Evolutionary conservation across 1,284 basidiomycete species (phyloP).

Genomic region (Flammula alnicola): DNA sequence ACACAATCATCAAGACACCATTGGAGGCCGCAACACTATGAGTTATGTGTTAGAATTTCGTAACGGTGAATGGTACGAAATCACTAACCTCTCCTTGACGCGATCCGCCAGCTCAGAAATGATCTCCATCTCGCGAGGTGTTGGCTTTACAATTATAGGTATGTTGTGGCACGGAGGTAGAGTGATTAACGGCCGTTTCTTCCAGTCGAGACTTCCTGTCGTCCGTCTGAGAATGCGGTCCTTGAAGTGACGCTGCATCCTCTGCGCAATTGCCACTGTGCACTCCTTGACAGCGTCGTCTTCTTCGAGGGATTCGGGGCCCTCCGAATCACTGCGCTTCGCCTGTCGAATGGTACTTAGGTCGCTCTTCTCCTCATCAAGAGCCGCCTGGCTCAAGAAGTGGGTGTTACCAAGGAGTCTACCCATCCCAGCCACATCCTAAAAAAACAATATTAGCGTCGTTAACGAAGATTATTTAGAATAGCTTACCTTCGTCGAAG

Average conservation of each 20-base stretch:
- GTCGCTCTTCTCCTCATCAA: constrained; percentile 29
- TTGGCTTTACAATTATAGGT: constrained; percentile 17
- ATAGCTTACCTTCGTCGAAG: constrained; percentile 31
- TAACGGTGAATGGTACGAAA: not conserved
- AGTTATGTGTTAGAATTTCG: not conserved
- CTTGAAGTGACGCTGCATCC: constrained; percentile 25
- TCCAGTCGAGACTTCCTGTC: constrained; percentile 23
- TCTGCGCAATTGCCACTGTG: constrained; percentile 14
- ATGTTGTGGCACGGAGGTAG: constrained; percentile 27
- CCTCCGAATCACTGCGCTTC: constrained; percentile 20
- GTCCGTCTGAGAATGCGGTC: constrained; percentile 27
- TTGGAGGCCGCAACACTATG: constrained; percentile 22
- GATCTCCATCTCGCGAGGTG: constrained; percentile 28
- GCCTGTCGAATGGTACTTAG: constrained; percentile 19
- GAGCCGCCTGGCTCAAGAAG: constrained; percentile 27
- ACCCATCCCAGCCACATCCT: constrained; percentile 36
- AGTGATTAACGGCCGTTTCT: constrained; percentile 19
- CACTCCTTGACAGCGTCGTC: not conserved
- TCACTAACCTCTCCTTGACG: constrained; percentile 26
- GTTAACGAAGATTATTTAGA: not conserved
- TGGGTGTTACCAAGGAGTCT: constrained; percentile 30
- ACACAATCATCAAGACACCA: constrained; percentile 4
- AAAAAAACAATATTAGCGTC: not conserved
- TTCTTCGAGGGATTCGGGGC: constrained; percentile 17
- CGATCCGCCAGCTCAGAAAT: constrained; percentile 22